Evolutionary conservation across 2,329 filamentous ascomycete species (phyloP).

Genomic region (Clonostachys sp.): DNA sequence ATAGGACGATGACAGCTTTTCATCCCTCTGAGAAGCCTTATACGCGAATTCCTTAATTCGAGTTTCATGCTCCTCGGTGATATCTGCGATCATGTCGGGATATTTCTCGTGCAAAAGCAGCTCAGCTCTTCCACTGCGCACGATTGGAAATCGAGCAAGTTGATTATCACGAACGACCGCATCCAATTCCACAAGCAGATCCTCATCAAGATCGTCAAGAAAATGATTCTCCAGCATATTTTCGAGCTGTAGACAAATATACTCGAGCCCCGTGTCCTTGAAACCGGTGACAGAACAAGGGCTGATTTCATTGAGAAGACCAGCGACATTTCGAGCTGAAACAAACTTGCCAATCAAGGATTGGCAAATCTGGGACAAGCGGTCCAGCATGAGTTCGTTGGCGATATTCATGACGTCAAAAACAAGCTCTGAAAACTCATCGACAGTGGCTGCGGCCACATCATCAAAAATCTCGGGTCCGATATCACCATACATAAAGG

Average conservation of each 20-base stretch:
- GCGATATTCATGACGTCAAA: conserved; percentile 86
- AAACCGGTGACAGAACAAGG: conserved; percentile 80
- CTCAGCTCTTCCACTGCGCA: conserved; percentile 70
- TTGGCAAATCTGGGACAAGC: conserved; percentile 86
- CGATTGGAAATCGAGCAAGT: conserved; percentile 69
- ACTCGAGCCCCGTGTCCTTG: conserved; percentile 84
- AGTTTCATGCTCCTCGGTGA: conserved; percentile 64
- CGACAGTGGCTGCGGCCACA: conserved; percentile 59
- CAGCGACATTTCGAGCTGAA: conserved; percentile 80
- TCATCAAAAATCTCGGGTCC: conserved; percentile 79
- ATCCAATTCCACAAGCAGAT: conserved; percentile 78
- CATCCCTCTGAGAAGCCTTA: conserved; percentile 56
- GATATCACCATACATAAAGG: conserved; percentile 78
- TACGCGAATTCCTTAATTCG: conserved; percentile 76
- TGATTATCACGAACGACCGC: conserved; percentile 79
- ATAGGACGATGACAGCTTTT: conserved; percentile 56
- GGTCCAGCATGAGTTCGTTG: conserved; percentile 93
- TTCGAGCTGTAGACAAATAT: conserved; percentile 87
- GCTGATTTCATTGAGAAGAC: conserved; percentile 79
- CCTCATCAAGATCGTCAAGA: conserved; percentile 79
- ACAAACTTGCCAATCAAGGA: conserved; percentile 77
- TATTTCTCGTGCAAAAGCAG: conserved; percentile 59
- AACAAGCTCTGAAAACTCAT: conserved; percentile 84
- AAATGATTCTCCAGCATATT: conserved; percentile 87
- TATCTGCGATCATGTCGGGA: conserved; percentile 57